Conservation (phyloP, 129 eudicot species). For the Tagetes erecta region DNA sequence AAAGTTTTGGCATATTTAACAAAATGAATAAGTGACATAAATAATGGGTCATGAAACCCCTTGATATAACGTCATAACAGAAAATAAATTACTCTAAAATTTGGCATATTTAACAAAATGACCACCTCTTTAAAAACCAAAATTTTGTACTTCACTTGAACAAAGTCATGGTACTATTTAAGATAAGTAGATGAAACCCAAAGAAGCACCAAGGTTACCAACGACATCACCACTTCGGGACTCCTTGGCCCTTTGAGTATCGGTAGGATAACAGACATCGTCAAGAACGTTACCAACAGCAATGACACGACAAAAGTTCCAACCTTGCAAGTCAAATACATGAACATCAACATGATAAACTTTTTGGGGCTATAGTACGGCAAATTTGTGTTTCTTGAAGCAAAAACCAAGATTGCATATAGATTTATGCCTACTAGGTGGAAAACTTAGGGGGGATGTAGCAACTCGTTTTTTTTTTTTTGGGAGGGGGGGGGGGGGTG, state of each 20-base stretch:
- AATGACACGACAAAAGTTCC: slow-evolving; percentile 74
- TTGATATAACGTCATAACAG: slow-evolving; percentile 24
- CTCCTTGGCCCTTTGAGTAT: slow-evolving; percentile 80
- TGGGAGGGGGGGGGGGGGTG: too few species aligned
- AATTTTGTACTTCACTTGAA: slow-evolving; percentile 19
- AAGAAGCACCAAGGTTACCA: slow-evolving; percentile 73
- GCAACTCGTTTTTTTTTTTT: too few species aligned
- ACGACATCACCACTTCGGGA: slow-evolving; percentile 84
- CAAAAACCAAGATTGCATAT: too few species aligned
- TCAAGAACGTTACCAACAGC: slow-evolving; percentile 86
- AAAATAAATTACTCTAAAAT: slow-evolving; percentile 11
- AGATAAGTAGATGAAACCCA: slow-evolving; percentile 98
- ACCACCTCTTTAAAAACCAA: slow-evolving; percentile 25
- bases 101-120: slow-evolving; percentile 27
- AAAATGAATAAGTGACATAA: not conserved
- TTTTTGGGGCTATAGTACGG: too few species aligned
- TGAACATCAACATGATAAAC: slow-evolving; percentile 2
- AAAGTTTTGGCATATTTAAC: not conserved
- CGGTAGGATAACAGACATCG: slow-evolving; percentile 84
- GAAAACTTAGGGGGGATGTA: too few species aligned
- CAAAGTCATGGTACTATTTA: slow-evolving; percentile 34
- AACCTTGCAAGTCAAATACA: slow-evolving; percentile 53
- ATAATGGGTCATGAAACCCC: slow-evolving; percentile 25
- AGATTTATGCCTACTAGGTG: too few species aligned
- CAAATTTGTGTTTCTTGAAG: too few species aligned